phyloP scores from a whole-genome alignment of 2,329 filamentous ascomycete genomes.

The Curvularia sp. region DNA sequence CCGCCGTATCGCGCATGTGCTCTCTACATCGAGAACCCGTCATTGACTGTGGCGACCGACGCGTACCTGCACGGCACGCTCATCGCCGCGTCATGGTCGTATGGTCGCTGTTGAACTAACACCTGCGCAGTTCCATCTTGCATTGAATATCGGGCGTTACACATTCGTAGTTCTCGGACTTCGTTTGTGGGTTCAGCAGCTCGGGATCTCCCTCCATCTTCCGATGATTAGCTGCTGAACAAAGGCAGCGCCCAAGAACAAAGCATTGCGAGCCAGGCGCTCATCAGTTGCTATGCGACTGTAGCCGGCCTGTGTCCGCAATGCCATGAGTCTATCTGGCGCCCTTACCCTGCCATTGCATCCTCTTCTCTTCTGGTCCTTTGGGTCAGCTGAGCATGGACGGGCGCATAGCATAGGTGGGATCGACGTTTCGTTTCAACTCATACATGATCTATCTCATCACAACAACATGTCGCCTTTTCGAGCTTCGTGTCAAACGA shows the following conservation, averaged over 20 bases:
- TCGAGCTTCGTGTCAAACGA: background rate
- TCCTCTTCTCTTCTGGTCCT: constrained; percentile 30
- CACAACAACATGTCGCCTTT: background rate
- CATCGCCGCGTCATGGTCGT: background rate
- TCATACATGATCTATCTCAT: constrained; percentile 33
- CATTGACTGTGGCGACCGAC: background rate
- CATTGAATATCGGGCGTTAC: constrained; percentile 28
- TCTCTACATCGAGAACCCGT: background rate
- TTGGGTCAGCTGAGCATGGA: constrained; percentile 29
- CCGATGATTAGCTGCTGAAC: constrained; percentile 42
- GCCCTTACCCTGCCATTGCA: constrained; percentile 37
- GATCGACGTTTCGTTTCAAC: constrained; percentile 47
- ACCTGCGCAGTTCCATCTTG: background rate
- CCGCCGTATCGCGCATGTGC: no score
- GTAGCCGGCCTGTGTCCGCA: constrained; percentile 15
- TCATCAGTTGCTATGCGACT: constrained; percentile 24
- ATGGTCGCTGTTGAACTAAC: background rate
- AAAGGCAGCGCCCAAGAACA: constrained; percentile 49
- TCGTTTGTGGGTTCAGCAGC: constrained; percentile 44
- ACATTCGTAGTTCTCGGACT: constrained; percentile 32
- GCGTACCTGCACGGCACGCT: background rate
- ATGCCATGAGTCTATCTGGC: constrained; percentile 43
- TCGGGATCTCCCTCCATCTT: constrained; percentile 29
- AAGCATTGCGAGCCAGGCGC: constrained; percentile 19
- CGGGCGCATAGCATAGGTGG: constrained; percentile 35